Percentiles rank a stretch among this genome's conserved stretches.
Evolutionary conservation across 805 yeast genomes (phyloP).

Genomic region (Yarrowia osloensis): DNA sequence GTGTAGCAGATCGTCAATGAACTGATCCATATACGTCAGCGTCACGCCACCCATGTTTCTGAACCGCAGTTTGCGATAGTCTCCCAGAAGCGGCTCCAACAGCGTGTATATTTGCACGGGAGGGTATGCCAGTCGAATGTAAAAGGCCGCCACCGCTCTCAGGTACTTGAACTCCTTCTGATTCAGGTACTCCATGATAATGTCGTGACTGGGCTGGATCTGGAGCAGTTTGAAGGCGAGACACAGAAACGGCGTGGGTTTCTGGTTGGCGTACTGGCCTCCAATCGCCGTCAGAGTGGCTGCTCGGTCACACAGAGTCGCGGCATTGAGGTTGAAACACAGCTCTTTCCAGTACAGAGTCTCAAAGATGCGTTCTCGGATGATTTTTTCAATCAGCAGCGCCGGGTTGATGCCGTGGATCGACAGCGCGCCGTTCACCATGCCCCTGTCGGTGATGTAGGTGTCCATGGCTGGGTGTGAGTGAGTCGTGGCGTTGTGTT

Average conservation of each 20-base stretch:
- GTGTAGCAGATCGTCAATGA: constrained; percentile 61
- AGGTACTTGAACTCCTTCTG: constrained; percentile 79
- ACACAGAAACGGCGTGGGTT: constrained; percentile 75
- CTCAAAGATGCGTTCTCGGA: constrained; percentile 58
- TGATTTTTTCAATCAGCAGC: constrained; percentile 58
- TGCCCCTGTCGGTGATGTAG: constrained; percentile 39
- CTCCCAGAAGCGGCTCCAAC: constrained; percentile 60
- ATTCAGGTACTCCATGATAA: constrained; percentile 54
- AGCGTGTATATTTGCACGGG: constrained; percentile 51
- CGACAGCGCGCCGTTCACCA: constrained; percentile 37
- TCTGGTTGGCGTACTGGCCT: constrained; percentile 55
- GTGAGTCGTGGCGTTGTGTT: no score
- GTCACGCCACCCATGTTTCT: constrained; percentile 46
- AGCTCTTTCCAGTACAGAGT: constrained; percentile 59
- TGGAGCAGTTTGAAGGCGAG: constrained; percentile 75
- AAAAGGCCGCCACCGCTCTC: constrained; percentile 68
- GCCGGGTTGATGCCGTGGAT: constrained; percentile 53
- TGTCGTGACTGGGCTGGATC: constrained; percentile 64
- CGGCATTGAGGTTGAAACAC: constrained; percentile 55
- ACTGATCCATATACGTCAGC: constrained; percentile 68
- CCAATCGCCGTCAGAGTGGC: constrained; percentile 54
- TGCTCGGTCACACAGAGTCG: constrained; percentile 53
- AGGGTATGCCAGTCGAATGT: constrained; percentile 50
- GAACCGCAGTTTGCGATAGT: constrained; percentile 68
- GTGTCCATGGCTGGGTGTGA: constrained; percentile 32